Evolutionary conservation across 2,329 filamentous ascomycete species (phyloP).

Genomic region (Epichloe sp.): DNA sequence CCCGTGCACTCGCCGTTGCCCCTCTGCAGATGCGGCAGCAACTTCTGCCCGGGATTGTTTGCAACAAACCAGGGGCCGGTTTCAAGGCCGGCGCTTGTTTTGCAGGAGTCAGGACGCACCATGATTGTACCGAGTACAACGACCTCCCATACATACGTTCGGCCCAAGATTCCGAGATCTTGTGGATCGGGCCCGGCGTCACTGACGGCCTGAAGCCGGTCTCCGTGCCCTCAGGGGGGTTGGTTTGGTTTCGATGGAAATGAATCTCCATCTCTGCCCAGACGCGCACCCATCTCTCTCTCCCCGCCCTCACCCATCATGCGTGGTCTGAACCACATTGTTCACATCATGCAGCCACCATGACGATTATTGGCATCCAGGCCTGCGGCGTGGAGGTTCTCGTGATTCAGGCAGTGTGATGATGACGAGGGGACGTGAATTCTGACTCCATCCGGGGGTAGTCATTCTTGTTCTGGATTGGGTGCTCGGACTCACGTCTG

Average conservation of each 20-base stretch:
- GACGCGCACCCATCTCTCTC: neutral
- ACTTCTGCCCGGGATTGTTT: neutral
- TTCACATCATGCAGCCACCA: conserved; percentile 19
- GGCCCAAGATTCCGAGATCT: too few relatives aligned
- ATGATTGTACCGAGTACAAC: too few relatives aligned
- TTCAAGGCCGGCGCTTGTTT: neutral
- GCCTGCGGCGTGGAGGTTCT: neutral
- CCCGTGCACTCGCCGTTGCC: neutral
- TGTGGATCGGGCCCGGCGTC: neutral
- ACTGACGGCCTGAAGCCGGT: too few relatives aligned
- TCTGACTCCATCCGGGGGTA: too few relatives aligned
- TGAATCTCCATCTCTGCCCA: too few relatives aligned
- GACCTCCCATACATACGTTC: too few relatives aligned
- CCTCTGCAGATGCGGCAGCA: neutral
- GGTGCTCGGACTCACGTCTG: too few relatives aligned
- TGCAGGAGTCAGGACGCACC: neutral
- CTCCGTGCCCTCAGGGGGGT: too few relatives aligned
- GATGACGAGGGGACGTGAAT: neutral
- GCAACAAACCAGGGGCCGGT: neutral
- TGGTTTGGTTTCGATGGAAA: too few relatives aligned
- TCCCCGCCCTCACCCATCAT: conserved; percentile 4
- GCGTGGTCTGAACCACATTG: conserved; percentile 28
- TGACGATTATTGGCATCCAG: too few relatives aligned
- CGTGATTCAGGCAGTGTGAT: neutral
- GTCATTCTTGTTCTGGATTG: too few relatives aligned